phyloP scores from a whole-genome alignment of 2,329 filamentous ascomycete genomes.

The Stemphylium lycopersici region DNA sequence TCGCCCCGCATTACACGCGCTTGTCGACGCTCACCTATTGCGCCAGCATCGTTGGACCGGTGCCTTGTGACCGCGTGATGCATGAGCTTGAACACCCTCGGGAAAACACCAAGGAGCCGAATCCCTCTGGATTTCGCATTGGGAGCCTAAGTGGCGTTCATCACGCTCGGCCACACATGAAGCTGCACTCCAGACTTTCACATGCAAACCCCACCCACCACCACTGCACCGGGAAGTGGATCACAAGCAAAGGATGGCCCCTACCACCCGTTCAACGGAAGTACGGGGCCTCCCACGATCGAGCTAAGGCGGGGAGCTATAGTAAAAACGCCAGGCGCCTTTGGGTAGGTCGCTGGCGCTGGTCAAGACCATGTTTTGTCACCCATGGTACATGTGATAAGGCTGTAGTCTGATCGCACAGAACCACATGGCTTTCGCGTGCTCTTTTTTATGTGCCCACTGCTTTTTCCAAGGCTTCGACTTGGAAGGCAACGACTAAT shows the following conservation, averaged over 20 bases:
- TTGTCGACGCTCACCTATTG: neutral
- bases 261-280: constrained; percentile 16
- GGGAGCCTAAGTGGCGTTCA: too few relatives aligned
- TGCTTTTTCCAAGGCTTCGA: neutral
- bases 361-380: neutral
- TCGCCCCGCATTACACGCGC: too few relatives aligned
- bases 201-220: constrained; percentile 21
- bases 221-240: constrained; percentile 14
- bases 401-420: neutral
- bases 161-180: neutral
- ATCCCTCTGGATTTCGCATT: too few relatives aligned
- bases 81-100: too few relatives aligned
- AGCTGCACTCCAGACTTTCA: constrained; percentile 30
- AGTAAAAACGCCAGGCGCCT: neutral
- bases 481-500: too few relatives aligned
- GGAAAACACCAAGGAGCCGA: too few relatives aligned
- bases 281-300: constrained; percentile 1
- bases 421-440: neutral
- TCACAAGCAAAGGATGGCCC: constrained; percentile 22
- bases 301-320: neutral
- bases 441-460: neutral
- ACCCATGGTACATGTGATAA: neutral
- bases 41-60: neutral
- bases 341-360: neutral
- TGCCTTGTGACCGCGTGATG: too few relatives aligned